These are phyloP conservation scores for Laetiporus sulphureus DNA, from an alignment of 1,284 basidiomycete genomes.

Conservation along the genomic window DNA sequence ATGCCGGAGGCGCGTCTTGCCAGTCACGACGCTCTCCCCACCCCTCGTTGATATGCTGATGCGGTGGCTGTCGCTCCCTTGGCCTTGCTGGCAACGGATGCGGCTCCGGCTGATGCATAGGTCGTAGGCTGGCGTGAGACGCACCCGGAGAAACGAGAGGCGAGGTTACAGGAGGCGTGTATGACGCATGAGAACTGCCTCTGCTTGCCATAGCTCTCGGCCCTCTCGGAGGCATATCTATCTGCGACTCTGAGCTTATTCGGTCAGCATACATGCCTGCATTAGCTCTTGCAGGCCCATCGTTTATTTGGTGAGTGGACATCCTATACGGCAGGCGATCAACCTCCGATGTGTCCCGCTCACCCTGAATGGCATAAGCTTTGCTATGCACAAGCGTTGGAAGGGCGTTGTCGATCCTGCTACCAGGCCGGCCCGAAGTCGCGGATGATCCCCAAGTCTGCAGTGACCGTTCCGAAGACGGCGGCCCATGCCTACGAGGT, in stretches of 20 bases:
- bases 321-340: slow-evolving; percentile 15
- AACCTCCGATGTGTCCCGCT: slow-evolving; percentile 22
- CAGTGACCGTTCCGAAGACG: no score
- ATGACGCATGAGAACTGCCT: slow-evolving; percentile 3
- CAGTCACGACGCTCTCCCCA: neutral
- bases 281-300: slow-evolving; percentile 7
- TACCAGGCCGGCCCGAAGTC: slow-evolving; percentile 7
- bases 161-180: slow-evolving; percentile 5
- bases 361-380: slow-evolving; percentile 4
- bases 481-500: slow-evolving; percentile 11
- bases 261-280: slow-evolving; percentile 21
- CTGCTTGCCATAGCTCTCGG: slow-evolving; percentile 32
- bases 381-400: slow-evolving; percentile 1
- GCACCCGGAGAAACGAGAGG: slow-evolving; percentile 1
- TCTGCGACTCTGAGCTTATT: slow-evolving; percentile 20
- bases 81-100: neutral
- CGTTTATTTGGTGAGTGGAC: slow-evolving; percentile 7
- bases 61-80: neutral
- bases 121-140: slow-evolving; percentile 2
- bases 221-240: slow-evolving; percentile 25
- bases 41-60: neutral
- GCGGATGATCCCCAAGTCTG: no score
- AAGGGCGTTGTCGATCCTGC: slow-evolving; percentile 15
- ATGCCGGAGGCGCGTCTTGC: neutral
- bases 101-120: neutral